Base-by-base conservation (phyloP, 768 basidiomycete genomes). In the Suillus alpinus region DNA sequence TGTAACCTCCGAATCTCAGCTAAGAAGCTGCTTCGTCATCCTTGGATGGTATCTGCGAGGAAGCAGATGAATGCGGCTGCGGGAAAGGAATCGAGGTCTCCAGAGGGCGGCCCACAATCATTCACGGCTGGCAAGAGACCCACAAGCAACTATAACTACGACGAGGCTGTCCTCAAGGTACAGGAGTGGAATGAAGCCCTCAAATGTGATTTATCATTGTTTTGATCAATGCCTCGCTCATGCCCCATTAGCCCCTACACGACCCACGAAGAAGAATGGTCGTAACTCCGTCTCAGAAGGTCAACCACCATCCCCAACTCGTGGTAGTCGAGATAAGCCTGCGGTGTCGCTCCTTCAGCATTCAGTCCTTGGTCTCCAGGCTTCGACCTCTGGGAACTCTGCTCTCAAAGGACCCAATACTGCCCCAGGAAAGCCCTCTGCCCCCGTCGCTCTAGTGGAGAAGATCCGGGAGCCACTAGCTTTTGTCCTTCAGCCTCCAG, bases 161-260 rank as follows among this genome's bases (percentile, higher is more conserved):
- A 98, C 65, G 93, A 98, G 68, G 94, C 92, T 20, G 92, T 99
- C 37, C 80, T 94, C 66, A 88, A 92, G 71, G 96, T 99, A 29
- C 96, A 98, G 73, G 94, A 98, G 74, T 99, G 96, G 95, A 99
- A 99, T 68, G 93, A 98, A 72, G 96, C 95, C 0, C 78, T 98
- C 60, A 94, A 92, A 75, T 94, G 93, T 95, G 71, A 68, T 78
- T 51, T 34, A 18, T 52, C 56, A 75, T 74, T 23, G 49, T 65
- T 56, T 12, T 47, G 37, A 57, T 57, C 16, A 56, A 18, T 40
- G 39, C 44, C 39, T 4, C 20, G 52, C 64, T 58, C 59, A 64
- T 50, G 60, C 58, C 37, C 46, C 55, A 60, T 32, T 59, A 92
- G 91, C 91, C 23, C 91, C 91, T 36, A 84, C 88, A 16, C 81